phyloP scores from a whole-genome alignment of 2,329 filamentous ascomycete species.

The Fusarium concolor region DNA sequence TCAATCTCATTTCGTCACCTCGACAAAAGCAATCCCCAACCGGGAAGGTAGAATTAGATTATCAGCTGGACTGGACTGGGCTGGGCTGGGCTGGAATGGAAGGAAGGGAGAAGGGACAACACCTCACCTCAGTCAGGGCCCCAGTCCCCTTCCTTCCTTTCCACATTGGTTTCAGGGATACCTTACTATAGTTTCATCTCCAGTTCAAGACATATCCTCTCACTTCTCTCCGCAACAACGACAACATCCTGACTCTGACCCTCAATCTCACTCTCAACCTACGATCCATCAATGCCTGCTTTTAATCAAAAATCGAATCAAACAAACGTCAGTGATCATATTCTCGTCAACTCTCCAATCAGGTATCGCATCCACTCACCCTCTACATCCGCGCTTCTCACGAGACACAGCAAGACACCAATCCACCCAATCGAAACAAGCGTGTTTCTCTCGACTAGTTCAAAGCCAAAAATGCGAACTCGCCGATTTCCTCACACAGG shows the following conservation, averaged over 20 bases:
- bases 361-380: constrained; percentile 31
- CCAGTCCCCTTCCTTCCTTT: constrained; percentile 1
- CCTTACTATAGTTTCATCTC: constrained; percentile 29
- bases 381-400: constrained; percentile 30
- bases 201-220: constrained; percentile 20
- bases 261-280: too few relatives aligned
- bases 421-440: constrained; percentile 35
- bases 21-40: constrained; percentile 2
- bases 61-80: constrained; percentile 5
- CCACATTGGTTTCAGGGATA: constrained; percentile 22
- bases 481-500: constrained; percentile 20
- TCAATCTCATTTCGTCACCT: background rate
- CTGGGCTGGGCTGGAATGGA: constrained; percentile 6
- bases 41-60: constrained; percentile 10
- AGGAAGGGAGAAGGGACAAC: constrained; percentile 18
- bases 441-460: constrained; percentile 35
- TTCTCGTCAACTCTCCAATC: constrained; percentile 18
- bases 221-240: background rate
- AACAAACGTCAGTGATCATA: constrained; percentile 1
- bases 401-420: constrained; percentile 33
- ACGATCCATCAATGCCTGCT: background rate
- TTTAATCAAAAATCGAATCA: constrained; percentile 1
- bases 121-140: too few relatives aligned
- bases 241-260: background rate
- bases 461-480: constrained; percentile 37